Evolutionary conservation across 768 basidiomycete genomes (phyloP).

Genomic region (Coprinopsis marcescibilis): DNA sequence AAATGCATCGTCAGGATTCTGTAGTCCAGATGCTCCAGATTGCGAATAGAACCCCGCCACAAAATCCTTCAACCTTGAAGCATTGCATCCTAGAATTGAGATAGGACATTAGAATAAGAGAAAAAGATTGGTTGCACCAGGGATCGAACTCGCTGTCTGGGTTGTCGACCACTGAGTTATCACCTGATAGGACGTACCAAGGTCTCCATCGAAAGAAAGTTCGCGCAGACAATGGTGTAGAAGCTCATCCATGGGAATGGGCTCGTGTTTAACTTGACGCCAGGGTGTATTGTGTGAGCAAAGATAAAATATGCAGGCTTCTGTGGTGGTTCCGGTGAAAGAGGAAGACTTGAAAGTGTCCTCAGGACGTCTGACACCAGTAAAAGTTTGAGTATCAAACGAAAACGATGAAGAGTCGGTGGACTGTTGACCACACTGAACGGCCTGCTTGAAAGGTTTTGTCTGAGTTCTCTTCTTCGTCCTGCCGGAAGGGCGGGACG

Average conservation of each 20-base stretch:
- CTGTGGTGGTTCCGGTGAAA: no score
- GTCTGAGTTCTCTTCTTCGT: no score
- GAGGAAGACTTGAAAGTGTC: no score
- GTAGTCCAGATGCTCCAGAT: slow-evolving; percentile 32
- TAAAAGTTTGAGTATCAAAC: no score
- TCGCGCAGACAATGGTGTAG: slow-evolving; percentile 81
- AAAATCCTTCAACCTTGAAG: slow-evolving; percentile 67
- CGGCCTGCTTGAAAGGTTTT: no score
- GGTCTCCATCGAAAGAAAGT: slow-evolving; percentile 84
- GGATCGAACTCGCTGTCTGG: slow-evolving; percentile 11
- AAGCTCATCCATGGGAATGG: slow-evolving; percentile 68
- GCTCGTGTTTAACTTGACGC: background rate
- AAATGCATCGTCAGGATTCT: slow-evolving; percentile 70
- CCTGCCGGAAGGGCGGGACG: no score
- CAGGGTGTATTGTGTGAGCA: background rate
- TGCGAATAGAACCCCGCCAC: slow-evolving; percentile 59
- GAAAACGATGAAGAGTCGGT: no score
- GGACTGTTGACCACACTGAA: no score
- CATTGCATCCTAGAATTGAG: slow-evolving; percentile 55
- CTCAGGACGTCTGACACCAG: no score
- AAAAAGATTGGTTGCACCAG: slow-evolving; percentile 7
- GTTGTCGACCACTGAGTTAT: slow-evolving; percentile 12
- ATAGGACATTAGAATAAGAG: slow-evolving; percentile 8
- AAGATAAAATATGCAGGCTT: background rate
- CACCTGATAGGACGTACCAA: slow-evolving; percentile 59